Base-by-base conservation (phyloP, 2,329 filamentous ascomycete genomes). In the Pseudocercospora crystallina region DNA sequence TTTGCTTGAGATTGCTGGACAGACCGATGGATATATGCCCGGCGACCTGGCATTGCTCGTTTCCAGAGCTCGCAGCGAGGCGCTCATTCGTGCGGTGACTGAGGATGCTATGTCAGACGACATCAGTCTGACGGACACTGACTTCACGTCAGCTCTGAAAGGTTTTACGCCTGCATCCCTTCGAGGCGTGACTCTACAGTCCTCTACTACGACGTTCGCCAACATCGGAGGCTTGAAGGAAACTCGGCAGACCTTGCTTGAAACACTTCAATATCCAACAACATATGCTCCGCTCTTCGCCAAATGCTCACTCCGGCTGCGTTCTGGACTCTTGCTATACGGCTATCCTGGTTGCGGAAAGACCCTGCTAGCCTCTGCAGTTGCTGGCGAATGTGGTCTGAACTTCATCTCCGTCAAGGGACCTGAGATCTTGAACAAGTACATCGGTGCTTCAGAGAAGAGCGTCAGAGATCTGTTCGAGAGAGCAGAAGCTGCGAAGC, bases 341-440 rank as follows among this genome's bases (percentile, higher is more conserved):
- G 94, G 94, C 26, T 97, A 88, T 64, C 94, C 94, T 0, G 94
- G 94, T 2, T 97, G 94, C 65, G 95, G 95, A 55, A 99, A 99
- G 73, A 99, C 94, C 0, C 80, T 99, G 8, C 82, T 99, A 8
- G 94, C 95, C 14, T 95, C 89, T 51, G 94, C 94, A 0, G 92
- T 99, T n/a, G 94, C 95, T 10, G 92, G 92, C 49, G 94, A 99
- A 73, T 97, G 92, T 65, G 92, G 92, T 0, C 83, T 99, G 54
- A 99, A 99, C 71, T 99, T 99, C 72, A 99, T 99, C 71, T 91
- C 86, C 35, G 94, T 99, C 65, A 99, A 99, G 73, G 94, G 94
- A 0, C 94, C 94, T 0, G 95, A 99, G 70, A 97, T 99, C 52
- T 75, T 99, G 47, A 99, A 99, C 78, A 99, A 99, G 73, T 99